Conservation (phyloP, 129 eudicot species). For the Oenanthe sinensis region DNA sequence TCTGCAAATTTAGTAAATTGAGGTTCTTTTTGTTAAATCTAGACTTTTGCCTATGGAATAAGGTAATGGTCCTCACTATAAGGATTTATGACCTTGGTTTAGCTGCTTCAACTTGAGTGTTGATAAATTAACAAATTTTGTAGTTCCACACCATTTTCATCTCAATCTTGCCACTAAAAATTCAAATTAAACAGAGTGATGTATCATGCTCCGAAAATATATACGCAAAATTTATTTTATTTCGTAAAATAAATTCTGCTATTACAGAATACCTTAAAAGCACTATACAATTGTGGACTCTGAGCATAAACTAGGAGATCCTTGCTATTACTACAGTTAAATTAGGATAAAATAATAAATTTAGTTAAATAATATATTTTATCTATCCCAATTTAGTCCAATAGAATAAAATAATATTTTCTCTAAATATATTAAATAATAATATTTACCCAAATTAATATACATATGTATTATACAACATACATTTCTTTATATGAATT, state of each 20-base stretch:
- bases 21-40: conserved; percentile 3
- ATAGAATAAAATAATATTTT: too few species aligned
- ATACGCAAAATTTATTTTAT: not conserved
- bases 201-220: not conserved
- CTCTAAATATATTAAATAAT: too few species aligned
- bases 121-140: not conserved
- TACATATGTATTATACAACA: too few species aligned
- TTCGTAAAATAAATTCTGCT: not conserved
- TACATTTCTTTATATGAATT: too few species aligned
- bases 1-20: conserved; percentile 1
- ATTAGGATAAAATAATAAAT: too few species aligned
- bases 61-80: conserved; percentile 1
- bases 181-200: not conserved
- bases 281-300: too few species aligned
- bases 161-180: not conserved
- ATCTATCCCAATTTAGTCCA: too few species aligned
- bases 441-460: too few species aligned
- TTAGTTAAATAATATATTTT: too few species aligned
- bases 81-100: not conserved
- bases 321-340: too few species aligned
- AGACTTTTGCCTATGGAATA: not conserved
- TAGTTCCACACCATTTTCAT: not conserved
- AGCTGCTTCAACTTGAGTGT: not conserved
- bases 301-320: too few species aligned
- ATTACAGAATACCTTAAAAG: too few species aligned